phyloP scores from a whole-genome alignment of 2,329 filamentous ascomycete genomes.

The Cephalotrichum gorgonifer region DNA sequence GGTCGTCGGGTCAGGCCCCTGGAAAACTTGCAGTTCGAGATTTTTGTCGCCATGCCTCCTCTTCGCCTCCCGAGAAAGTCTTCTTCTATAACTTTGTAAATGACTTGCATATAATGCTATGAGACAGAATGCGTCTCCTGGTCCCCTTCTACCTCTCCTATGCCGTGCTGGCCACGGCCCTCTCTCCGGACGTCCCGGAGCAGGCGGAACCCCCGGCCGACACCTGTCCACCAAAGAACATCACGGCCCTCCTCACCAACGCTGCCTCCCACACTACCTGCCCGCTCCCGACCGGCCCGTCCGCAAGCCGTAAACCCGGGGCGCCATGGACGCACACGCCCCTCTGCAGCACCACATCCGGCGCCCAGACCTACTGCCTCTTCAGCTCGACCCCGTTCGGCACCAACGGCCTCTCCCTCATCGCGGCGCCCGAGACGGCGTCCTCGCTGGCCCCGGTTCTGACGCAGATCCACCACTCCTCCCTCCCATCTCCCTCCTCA shows the following conservation, averaged over 20 bases:
- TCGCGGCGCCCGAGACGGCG: constrained; percentile 43
- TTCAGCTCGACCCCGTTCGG: constrained; percentile 1
- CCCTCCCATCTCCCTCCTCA: background rate
- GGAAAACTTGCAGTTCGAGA: no score
- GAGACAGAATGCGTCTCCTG: background rate
- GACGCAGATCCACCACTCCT: background rate
- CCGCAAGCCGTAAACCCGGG: no score
- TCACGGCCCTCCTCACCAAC: background rate
- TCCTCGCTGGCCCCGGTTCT: background rate
- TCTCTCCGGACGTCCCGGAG: background rate
- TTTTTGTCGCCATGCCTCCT: background rate
- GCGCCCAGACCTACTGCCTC: background rate
- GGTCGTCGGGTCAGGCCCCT: no score
- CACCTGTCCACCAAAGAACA: constrained; percentile 1
- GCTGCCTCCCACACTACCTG: background rate
- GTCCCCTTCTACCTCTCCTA: background rate
- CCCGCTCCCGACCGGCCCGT: background rate
- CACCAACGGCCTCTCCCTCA: constrained; percentile 30
- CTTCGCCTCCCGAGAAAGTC: no score
- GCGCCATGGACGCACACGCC: background rate
- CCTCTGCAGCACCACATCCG: background rate
- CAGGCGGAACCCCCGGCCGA: constrained; percentile 8
- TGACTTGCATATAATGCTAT: no score
- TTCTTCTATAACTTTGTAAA: no score
- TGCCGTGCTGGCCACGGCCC: background rate